Evolutionary conservation across 306 rosid species (phyloP).

Genomic region (Rubus idaeus): DNA sequence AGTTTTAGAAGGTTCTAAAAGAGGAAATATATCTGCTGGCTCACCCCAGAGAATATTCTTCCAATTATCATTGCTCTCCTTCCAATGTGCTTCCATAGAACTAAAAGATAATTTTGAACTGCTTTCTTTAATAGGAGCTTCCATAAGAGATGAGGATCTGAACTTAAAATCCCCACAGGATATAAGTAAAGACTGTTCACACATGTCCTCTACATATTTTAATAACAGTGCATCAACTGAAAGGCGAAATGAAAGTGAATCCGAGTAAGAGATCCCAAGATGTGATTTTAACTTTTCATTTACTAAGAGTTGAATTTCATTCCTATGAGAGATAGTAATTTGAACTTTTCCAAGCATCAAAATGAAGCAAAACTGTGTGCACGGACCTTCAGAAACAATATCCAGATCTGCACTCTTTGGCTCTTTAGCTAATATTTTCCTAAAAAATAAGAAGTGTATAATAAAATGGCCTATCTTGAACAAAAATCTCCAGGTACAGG

Average conservation of each 20-base stretch:
- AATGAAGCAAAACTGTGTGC: conserved; percentile 43
- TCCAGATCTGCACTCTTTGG: conserved; percentile 40
- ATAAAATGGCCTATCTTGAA: conserved; percentile 35
- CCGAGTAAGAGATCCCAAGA: conserved; percentile 46
- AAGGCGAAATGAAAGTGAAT: conserved; percentile 44
- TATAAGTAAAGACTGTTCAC: conserved; percentile 59
- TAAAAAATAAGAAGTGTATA: conserved; percentile 23
- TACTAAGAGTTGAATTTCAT: conserved; percentile 49
- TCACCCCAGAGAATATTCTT: conserved; percentile 68
- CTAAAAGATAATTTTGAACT: conserved; percentile 30
- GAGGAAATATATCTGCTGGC: conserved; percentile 49
- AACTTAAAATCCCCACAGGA: conserved; percentile 75
- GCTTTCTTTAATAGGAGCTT: conserved; percentile 28
- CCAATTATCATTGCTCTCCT: conserved; percentile 30
- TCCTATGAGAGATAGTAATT: conserved; percentile 42
- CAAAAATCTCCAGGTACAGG: conserved; percentile 47
- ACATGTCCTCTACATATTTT: conserved; percentile 42
- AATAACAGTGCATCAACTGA: conserved; percentile 50
- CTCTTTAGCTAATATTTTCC: conserved; percentile 35
- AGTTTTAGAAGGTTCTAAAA: conserved; percentile 40
- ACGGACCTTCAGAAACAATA: conserved; percentile 34
- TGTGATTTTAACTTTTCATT: conserved; percentile 52
- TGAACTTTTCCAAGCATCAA: conserved; percentile 62
- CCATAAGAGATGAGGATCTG: conserved; percentile 41
- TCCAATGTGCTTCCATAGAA: conserved; percentile 39